Evolutionary conservation across 345 rosid species (phyloP), one percentile per base, ranked within the genome.

Genomic region (Gossypium longicalyx): DNA sequence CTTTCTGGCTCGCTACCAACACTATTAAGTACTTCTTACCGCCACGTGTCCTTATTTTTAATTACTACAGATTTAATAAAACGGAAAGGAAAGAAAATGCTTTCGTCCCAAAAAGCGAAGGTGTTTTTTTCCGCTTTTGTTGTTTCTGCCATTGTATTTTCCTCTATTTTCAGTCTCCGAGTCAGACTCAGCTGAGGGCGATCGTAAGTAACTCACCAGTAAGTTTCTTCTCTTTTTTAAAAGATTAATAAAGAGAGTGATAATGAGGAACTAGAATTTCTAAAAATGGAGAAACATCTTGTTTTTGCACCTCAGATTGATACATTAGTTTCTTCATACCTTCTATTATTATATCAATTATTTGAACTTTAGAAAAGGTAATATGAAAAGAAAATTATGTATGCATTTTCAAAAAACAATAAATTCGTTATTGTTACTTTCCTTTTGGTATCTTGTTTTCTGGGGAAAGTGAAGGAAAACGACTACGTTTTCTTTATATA

Each of bases 291-390:
- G 80, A 53, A 76, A 78, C 80, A 73, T 38, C 9, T 72, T 19
- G 19, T 60, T 52, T 77, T 53, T 72, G 78, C 70, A 66, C 78
- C 84, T 74, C 74, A 66, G 84, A 75, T 84, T 71, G 82, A 73
- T 74, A 72, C 67, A 77, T 70, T 76, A 63, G 47, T 82, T 81
- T 74, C 80, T 52, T 53, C 25, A 12, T 72, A 53, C 59, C 76
- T 71, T 41, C 60, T 17, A 52, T 69, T 70, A 52, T 29, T 17
- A 65, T 73, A 12, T 52, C n/a, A 22, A 44, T 61, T 73, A 67
- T 64, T 71, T 57, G 25, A 57, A 44, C 74, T 75, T 41, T 71
- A n/a, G 69, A 58, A 54, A 67, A 38, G 8, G 49, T 52, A n/a
- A 49, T 15, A 17, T 57, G n/a, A 16, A 29, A 29, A 62, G 12